These are phyloP conservation scores for Geopyxis carbonaria DNA, from an alignment of 495 filamentous ascomycete genomes.

Conservation along the genomic window DNA sequence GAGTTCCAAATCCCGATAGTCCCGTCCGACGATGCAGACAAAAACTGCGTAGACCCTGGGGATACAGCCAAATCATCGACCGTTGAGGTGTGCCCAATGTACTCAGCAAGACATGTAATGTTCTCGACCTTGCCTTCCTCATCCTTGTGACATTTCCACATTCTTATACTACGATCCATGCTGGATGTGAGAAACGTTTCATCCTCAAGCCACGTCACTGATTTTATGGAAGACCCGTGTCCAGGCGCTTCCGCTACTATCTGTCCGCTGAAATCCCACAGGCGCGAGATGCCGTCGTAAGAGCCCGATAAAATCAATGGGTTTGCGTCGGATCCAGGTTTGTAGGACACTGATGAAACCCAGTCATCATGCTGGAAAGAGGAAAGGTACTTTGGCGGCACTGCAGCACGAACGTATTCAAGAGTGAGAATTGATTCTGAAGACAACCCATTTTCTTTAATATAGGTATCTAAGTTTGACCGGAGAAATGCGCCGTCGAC, in stretches of 20 bases:
- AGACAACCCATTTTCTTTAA: conserved; percentile 68
- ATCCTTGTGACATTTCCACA: conserved; percentile 72
- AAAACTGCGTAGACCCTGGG: conserved; percentile 51
- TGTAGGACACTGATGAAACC: conserved; percentile 72
- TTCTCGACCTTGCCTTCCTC: conserved; percentile 43
- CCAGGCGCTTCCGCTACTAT: conserved; percentile 60
- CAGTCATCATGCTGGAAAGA: conserved; percentile 94
- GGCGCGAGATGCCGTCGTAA: conserved; percentile 70
- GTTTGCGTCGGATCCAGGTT: conserved; percentile 45
- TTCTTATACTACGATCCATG: conserved; percentile 61
- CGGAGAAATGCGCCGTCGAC: conserved; percentile 80
- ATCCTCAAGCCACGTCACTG: conserved; percentile 36
- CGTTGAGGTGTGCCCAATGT: conserved; percentile 65
- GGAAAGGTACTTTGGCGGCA: conserved; percentile 70
- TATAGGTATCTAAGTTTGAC: conserved; percentile 74
- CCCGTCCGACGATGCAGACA: conserved; percentile 69
- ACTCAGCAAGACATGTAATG: conserved; percentile 39
- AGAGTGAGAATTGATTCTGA: conserved; percentile 70
- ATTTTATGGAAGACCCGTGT: conserved; percentile 58
- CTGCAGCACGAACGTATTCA: conserved; percentile 80
- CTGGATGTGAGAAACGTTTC: conserved; percentile 54
- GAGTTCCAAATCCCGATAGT: conserved; percentile 72
- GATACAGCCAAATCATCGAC: conserved; percentile 68
- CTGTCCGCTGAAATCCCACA: conserved; percentile 79
- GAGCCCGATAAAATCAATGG: conserved; percentile 58